phyloP scores from a whole-genome alignment of 192 early-diverging fungal genomes.

The Backusella morwellensis region DNA sequence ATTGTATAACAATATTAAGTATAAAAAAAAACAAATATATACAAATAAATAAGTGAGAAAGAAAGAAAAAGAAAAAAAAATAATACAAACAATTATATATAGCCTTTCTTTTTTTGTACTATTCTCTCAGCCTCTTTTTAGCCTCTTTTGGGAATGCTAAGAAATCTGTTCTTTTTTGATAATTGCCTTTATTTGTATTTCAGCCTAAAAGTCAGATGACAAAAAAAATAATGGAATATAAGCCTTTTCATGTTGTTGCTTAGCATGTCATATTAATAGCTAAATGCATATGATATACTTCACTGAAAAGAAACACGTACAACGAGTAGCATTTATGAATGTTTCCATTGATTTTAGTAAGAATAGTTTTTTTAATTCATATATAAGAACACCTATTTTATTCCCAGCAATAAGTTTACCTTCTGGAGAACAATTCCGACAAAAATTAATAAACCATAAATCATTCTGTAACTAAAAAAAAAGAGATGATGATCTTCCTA shows the following conservation, averaged over 20 bases:
- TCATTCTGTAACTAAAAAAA: not conserved
- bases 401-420: not conserved
- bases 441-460: not conserved
- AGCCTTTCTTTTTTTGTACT: not conserved
- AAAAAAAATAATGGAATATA: not conserved
- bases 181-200: not conserved
- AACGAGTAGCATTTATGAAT: not conserved
- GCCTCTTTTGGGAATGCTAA: constrained; percentile 2
- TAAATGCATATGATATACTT: not conserved
- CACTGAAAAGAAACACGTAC: not conserved
- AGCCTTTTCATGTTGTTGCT: not conserved
- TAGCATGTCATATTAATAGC: not conserved
- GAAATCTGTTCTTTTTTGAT: not conserved
- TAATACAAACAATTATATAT: not conserved
- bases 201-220: constrained; percentile 7
- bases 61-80: not conserved
- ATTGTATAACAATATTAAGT: not conserved
- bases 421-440: not conserved
- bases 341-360: not conserved
- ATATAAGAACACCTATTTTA: not conserved
- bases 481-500: not conserved
- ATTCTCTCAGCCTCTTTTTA: constrained; percentile 2
- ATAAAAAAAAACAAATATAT: constrained; percentile 4
- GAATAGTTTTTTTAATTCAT: not conserved
- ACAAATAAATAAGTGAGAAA: constrained; percentile 1